A percentile compares a stretch with the other conserved stretches of the same genome.
Conservation (phyloP, 495 filamentous ascomycete genomes). For the Acidiella bohemica region DNA sequence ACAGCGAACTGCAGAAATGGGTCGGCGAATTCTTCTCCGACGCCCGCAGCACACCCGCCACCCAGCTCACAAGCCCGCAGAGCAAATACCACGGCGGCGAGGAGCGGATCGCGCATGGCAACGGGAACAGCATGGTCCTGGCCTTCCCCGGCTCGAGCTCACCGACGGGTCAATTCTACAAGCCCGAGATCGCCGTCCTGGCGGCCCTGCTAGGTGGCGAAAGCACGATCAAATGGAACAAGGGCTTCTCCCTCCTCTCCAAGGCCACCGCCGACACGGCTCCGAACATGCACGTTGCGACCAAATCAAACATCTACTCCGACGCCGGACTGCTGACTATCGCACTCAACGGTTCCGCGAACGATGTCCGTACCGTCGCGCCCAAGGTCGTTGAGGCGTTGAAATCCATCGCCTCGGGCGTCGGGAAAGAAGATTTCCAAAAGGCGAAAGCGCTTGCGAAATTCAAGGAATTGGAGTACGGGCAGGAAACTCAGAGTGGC, state of each 20-base stretch:
- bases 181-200: constrained; percentile 81
- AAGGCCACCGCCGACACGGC: constrained; percentile 56
- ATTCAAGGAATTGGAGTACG: constrained; percentile 78
- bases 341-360: constrained; percentile 57
- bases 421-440: constrained; percentile 70
- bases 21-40: constrained; percentile 73
- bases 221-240: constrained; percentile 86
- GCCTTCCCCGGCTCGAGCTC: constrained; percentile 83
- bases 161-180: constrained; percentile 55
- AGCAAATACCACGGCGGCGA: constrained; percentile 90
- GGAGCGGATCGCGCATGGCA: constrained; percentile 65
- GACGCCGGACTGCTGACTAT: constrained; percentile 84
- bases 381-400: constrained; percentile 58
- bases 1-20: constrained; percentile 74
- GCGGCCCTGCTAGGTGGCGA: constrained; percentile 80
- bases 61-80: constrained; percentile 32
- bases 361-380: constrained; percentile 51
- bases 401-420: constrained; percentile 53
- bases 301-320: constrained; percentile 73
- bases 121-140: constrained; percentile 65
- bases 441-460: constrained; percentile 89
- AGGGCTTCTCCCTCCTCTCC: constrained; percentile 78
- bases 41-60: constrained; percentile 31
- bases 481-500: constrained; percentile 54
- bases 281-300: constrained; percentile 51